Evolutionary conservation across 2,329 filamentous ascomycete genomes (phyloP).

Genomic region (Allantophomopsis lycopodina): DNA sequence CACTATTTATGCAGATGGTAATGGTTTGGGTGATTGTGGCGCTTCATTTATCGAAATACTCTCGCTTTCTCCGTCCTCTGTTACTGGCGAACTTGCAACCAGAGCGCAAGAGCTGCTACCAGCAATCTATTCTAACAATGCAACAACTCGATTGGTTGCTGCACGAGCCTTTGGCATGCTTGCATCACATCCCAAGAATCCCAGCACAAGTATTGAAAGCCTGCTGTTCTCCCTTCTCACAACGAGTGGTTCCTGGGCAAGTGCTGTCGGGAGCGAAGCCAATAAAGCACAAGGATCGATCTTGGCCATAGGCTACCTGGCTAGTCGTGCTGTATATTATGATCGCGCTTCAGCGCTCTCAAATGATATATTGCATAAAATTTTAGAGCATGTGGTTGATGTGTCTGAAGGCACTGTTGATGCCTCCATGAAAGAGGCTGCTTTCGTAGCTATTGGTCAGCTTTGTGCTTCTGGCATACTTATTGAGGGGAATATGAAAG

Average conservation of each 20-base stretch:
- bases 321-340: conserved; percentile 41
- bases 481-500: conserved; percentile 8
- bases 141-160: conserved; percentile 49
- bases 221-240: conserved; percentile 30
- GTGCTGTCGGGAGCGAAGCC: conserved; percentile 41
- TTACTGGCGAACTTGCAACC: conserved; percentile 33
- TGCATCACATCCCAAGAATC: conserved; percentile 45
- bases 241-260: conserved; percentile 31
- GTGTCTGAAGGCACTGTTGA: conserved; percentile 41
- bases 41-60: conserved; percentile 39
- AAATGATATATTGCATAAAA: conserved; percentile 22
- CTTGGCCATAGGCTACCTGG: conserved; percentile 40
- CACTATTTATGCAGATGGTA: conserved; percentile 28
- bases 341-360: conserved; percentile 19
- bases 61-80: conserved; percentile 32
- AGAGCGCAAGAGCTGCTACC: conserved; percentile 38
- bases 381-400: conserved; percentile 29
- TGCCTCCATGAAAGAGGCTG: conserved; percentile 39
- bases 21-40: conserved; percentile 29
- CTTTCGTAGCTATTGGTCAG: conserved; percentile 43
- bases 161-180: conserved; percentile 66
- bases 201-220: conserved; percentile 24
- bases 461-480: conserved; percentile 44
- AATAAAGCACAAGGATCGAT: conserved; percentile 47
- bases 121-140: conserved; percentile 58